Conservation (phyloP, 73 alveolate species). For the Paramecium sexaurelia region DNA sequence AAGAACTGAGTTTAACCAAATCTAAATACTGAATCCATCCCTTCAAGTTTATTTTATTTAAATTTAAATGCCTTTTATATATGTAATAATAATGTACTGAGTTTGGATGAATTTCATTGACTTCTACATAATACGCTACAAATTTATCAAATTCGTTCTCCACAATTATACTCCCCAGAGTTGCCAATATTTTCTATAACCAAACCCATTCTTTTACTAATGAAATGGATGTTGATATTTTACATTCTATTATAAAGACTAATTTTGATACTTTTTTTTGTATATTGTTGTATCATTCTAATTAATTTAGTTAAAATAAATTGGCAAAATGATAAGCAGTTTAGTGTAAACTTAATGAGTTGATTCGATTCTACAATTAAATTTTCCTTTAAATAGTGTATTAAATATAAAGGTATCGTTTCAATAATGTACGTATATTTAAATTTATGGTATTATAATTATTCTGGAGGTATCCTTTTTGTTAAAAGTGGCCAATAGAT, state of each 20-base stretch:
- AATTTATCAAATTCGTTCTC: background rate
- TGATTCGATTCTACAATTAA: background rate
- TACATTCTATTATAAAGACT: background rate
- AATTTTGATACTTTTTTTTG: background rate
- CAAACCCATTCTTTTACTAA: background rate
- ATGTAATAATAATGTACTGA: background rate
- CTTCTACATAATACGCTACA: background rate
- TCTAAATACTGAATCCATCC: conserved; percentile 31
- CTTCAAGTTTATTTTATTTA: background rate
- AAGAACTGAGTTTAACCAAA: conserved; percentile 32
- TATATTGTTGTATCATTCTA: background rate
- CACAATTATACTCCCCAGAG: background rate
- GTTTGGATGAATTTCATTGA: conserved; percentile 3
- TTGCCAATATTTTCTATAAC: background rate
- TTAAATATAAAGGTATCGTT: background rate
- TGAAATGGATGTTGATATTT: background rate
- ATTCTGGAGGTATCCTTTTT: background rate
- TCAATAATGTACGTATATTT: background rate
- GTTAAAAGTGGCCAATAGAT: background rate
- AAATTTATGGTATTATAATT: background rate
- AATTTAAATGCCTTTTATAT: background rate
- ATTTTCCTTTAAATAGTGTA: background rate
- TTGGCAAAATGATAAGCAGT: background rate
- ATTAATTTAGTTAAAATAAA: background rate
- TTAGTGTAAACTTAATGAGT: background rate